Conservation (phyloP, 139 green algal species). For the Zygnema cylindricum region DNA sequence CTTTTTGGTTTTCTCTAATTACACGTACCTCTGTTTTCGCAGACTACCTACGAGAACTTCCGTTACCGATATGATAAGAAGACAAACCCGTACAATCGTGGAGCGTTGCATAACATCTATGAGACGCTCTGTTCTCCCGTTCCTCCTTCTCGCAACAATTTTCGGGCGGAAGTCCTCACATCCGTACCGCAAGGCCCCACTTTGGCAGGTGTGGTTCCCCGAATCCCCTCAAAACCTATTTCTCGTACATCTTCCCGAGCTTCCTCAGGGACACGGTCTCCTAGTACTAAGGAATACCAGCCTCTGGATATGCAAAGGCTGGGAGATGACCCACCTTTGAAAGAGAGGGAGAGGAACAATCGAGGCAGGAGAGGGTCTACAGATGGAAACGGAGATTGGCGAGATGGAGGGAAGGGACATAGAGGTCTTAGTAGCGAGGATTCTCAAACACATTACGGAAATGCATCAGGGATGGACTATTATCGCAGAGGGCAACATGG, state of each 20-base stretch:
- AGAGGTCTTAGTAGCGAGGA: neutral
- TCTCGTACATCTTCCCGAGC: neutral
- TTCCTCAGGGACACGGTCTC: constrained; percentile 6
- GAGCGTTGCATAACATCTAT: constrained; percentile 71
- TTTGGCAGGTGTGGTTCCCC: neutral
- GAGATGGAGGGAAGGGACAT: neutral
- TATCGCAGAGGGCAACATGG: neutral
- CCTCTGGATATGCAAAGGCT: neutral
- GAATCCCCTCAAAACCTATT: neutral
- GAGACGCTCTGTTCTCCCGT: constrained; percentile 63
- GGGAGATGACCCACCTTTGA: neutral
- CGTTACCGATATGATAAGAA: constrained; percentile 71
- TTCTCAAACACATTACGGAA: neutral
- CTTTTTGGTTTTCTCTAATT: no score
- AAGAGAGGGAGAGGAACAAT: neutral
- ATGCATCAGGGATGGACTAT: neutral
- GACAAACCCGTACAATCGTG: constrained; percentile 75
- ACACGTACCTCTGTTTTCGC: no score
- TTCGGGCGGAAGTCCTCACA: constrained; percentile 38
- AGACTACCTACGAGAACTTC: constrained; percentile 99
- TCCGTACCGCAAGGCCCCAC: neutral
- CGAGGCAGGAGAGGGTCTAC: neutral
- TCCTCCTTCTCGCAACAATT: constrained; percentile 55
- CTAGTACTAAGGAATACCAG: constrained; percentile 19
- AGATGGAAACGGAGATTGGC: neutral